Evolutionary conservation across 257 asterid species (phyloP), one percentile per base, ranked within the genome.

Genomic region (Solanum virginianum): DNA sequence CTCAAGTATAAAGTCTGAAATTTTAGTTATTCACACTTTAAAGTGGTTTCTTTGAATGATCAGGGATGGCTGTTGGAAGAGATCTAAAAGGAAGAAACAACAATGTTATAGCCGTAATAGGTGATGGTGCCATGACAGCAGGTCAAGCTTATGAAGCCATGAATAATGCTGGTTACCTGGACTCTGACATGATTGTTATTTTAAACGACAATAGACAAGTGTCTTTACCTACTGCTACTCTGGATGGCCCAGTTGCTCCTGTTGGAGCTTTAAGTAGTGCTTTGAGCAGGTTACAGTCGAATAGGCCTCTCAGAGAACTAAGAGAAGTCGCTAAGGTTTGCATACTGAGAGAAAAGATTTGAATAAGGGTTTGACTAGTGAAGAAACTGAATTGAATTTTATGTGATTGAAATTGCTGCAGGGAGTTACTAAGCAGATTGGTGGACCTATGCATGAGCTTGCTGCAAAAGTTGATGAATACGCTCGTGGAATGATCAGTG

Each of bases 11-110:
- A 20, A 49, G 47, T 51, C 24, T n/a, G 18, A 47, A 85, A 53
- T 18, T 82, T 81, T 75, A 24, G 85, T 36, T 56, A 77, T 84
- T 65, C 18, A 14, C 65, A 60, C 39, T 36, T 88, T 69, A 72
- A 45, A n/a, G 68, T 68, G 81, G 36, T 57, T 84, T 85, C 84
- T 79, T 63, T 86, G 86, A 77, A 26, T 77, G 82, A 26, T 26
- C 88, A 95, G 99, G 99, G 85, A 96, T 96, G 99, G 99, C 99
- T 26, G 98, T 94, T 60, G 98, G 98, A 84, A 92, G 99, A 86
- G 99, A 96, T 85, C 88, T 96, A 26, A 94, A 94, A 87, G 98
- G 98, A 26, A 88, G 92, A 85, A 94, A 86, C 26, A 96, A 94
- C 88, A 51, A 89, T 41, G 98, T 96, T 3, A 90, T 96, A 81